Percentiles rank a stretch among this genome's conserved stretches.
Conservation (phyloP, 768 basidiomycete genomes). For the Macrocybe gigantea region DNA sequence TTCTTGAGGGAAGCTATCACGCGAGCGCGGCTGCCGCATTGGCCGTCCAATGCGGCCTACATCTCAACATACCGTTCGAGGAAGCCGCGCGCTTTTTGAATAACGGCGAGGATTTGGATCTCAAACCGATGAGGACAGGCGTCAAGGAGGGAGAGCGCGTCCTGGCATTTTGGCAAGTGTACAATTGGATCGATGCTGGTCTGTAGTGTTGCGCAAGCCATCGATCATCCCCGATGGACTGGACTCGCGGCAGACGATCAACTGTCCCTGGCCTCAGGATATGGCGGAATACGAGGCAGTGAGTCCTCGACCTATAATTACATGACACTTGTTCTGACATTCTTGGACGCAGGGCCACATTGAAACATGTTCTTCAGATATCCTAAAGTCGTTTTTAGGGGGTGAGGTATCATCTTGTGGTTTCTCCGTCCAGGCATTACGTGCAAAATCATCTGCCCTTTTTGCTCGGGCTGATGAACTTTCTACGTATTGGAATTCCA, state of each 20-base stretch:
- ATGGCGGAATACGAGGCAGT: constrained; percentile 71
- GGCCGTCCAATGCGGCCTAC: constrained; percentile 69
- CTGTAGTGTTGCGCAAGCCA: constrained; percentile 65
- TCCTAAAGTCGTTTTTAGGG: constrained; percentile 57
- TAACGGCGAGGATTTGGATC: constrained; percentile 30
- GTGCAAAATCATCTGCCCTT: constrained; percentile 72
- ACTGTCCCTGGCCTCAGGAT: constrained; percentile 73
- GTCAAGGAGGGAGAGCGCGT: constrained; percentile 68
- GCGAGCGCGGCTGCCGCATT: constrained; percentile 69
- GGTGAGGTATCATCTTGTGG: constrained; percentile 49
- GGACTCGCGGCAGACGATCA: constrained; percentile 51
- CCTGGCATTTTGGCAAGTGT: constrained; percentile 80
- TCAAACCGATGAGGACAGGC: constrained; percentile 53
- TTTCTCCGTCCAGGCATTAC: constrained; percentile 59
- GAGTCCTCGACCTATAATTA: constrained; percentile 17
- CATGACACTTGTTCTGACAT: constrained; percentile 10
- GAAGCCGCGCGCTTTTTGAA: background rate
- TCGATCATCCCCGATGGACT: constrained; percentile 59
- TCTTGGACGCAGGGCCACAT: constrained; percentile 47
- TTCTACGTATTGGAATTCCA: constrained; percentile 53
- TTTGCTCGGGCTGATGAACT: constrained; percentile 63
- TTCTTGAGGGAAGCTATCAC: constrained; percentile 76
- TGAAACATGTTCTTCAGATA: constrained; percentile 47
- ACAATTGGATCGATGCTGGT: constrained; percentile 79
- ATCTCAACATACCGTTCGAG: constrained; percentile 33